Percentiles rank a stretch among this genome's conserved stretches.
phyloP scores from a whole-genome alignment of 2,329 filamentous ascomycete species.

The Exophiala spinifera region DNA sequence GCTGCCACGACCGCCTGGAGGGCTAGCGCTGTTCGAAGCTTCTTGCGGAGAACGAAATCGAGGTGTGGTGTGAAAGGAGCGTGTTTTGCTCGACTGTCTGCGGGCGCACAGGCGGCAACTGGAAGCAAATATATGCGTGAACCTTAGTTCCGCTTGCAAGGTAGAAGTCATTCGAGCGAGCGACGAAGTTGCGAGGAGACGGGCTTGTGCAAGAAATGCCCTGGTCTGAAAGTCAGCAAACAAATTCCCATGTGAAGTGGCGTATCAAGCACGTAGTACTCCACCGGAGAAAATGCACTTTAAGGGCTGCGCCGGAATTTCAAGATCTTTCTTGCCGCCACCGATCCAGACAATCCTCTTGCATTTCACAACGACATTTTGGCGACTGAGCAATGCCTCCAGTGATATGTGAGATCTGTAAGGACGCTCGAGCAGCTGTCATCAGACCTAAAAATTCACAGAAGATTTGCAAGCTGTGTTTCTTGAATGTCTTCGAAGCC shows the following conservation, averaged over 20 bases:
- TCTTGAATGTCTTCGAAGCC: slow-evolving; percentile 81
- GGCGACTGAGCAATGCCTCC: slow-evolving; percentile 63
- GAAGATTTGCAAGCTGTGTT: slow-evolving; percentile 87
- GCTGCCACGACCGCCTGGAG: slow-evolving; percentile 2
- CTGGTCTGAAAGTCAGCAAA: neutral
- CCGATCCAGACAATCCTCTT: neutral
- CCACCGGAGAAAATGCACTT: slow-evolving; percentile 1
- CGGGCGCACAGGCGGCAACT: slow-evolving; percentile 23
- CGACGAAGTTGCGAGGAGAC: neutral
- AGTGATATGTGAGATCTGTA: slow-evolving; percentile 71
- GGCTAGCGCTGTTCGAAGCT: slow-evolving; percentile 11
- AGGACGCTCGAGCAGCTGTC: slow-evolving; percentile 75
- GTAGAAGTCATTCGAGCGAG: slow-evolving; percentile 28
- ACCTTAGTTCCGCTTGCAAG: slow-evolving; percentile 28
- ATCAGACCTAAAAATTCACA: slow-evolving; percentile 92
- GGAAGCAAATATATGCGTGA: slow-evolving; percentile 18
- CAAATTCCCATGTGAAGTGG: neutral
- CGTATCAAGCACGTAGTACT: slow-evolving; percentile 2
- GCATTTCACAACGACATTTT: neutral
- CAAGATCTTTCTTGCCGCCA: neutral
- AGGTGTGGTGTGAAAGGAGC: slow-evolving; percentile 19
- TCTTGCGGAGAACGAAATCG: slow-evolving; percentile 14
- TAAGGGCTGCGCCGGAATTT: neutral
- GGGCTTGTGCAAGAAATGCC: neutral
- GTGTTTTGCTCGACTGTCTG: slow-evolving; percentile 8